Percentiles rank a stretch among this genome's conserved stretches.
These are phyloP conservation scores for Ramularia collo-cygni DNA, from an alignment of 2,329 filamentous ascomycete species.

Conservation along the genomic window DNA sequence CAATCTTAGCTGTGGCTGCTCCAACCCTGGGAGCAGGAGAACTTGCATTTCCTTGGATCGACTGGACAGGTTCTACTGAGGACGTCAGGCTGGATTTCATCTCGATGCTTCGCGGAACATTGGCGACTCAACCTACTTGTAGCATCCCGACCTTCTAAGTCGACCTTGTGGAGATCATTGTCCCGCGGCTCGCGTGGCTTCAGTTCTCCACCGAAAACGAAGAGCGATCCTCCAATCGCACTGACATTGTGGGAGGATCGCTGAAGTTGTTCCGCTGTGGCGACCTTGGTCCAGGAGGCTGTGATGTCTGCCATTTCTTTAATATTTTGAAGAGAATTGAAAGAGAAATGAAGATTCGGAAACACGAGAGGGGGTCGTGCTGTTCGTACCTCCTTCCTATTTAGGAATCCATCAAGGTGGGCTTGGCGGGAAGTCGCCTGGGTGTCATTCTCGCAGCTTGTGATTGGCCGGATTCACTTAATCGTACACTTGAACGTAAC, in stretches of 20 bases:
- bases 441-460: too few relatives aligned
- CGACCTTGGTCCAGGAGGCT: constrained; percentile 32
- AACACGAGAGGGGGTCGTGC: too few relatives aligned
- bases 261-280: constrained; percentile 42
- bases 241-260: constrained; percentile 68
- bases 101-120: constrained; percentile 38
- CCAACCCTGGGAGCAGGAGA: constrained; percentile 65
- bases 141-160: constrained; percentile 32
- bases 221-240: constrained; percentile 43
- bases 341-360: too few relatives aligned
- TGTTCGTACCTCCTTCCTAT: too few relatives aligned
- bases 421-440: too few relatives aligned
- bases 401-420: too few relatives aligned
- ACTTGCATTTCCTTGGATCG: constrained; percentile 4
- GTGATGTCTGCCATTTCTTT: constrained; percentile 7
- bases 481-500: too few relatives aligned
- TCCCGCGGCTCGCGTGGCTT: constrained; percentile 60
- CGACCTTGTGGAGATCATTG: constrained; percentile 62
- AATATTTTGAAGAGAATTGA: background rate
- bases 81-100: constrained; percentile 8
- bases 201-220: constrained; percentile 73
- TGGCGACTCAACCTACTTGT: background rate
- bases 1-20: constrained; percentile 61
- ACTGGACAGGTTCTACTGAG: constrained; percentile 21
- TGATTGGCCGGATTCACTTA: too few relatives aligned